Base-by-base conservation (phyloP, 768 basidiomycete genomes). In the Saitozyma podzolica region DNA sequence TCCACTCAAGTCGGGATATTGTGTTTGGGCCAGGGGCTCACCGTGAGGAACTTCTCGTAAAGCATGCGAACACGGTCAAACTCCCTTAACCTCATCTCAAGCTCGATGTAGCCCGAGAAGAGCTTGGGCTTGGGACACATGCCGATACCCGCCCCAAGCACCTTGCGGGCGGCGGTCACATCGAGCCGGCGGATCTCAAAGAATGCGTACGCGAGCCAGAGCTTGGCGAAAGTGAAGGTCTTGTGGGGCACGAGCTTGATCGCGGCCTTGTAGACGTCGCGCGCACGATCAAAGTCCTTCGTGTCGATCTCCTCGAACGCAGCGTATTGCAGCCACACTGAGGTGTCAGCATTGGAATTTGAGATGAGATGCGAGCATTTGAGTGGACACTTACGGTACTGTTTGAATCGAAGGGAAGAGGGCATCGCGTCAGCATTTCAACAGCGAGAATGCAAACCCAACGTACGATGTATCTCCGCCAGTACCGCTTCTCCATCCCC, bases 251-350 rank as follows among this genome's bases (percentile, higher is more conserved):
- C 88, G 20, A 98, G 87, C 62, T 85, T 84, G 57, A 95, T 80
- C 7, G 89, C 91, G 0, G 92, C 93, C 78, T 92, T 89, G 81
- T 93, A 98, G 40, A 99, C 89, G 72, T 97, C 90, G 54, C 93
- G 85, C 29, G 91, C 84, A 3, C 96, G 89, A 41, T 83, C 83
- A 68, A 87, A 89, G 74, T 99, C 94, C 89, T 92, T 92, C 1
- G 88, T 89, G 64, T 97, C 94, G 45, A 92, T 88, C 81, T 99
- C 96, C 79, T 99, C 96, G 64, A 98, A 98, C 43, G 96, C 78
- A 0, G 96, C 94, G 81, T 99, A 99, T 76, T 93, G 87, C 41
- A 97, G 77, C 94, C 94, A 97, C 8, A 58, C 45, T 61, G 37
- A 45, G 41, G 19, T 9, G 43, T 59, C 49, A 53, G 55, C 54